Evolutionary conservation across 352 stramenopile species (phyloP), one percentile per base, ranked within the genome.

Genomic region (Pythium myriotylum): DNA sequence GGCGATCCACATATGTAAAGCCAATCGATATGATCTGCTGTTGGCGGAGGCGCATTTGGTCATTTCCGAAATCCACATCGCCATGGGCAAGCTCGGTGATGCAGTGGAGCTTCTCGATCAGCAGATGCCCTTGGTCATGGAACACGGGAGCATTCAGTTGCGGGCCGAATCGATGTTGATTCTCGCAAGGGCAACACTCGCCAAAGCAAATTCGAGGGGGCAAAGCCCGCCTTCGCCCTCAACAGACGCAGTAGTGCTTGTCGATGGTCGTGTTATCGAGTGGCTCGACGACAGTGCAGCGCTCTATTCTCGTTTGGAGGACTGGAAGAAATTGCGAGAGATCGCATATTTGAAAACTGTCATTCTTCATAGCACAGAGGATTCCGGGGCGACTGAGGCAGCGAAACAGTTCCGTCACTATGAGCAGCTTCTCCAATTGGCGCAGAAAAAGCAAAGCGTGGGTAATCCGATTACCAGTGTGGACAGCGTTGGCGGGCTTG

Each of bases 111-210:
- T 92, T 16, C 56, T 92, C 14, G 67, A 79, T 8, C 64, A 81
- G 19, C 76, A 91, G 43, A 90, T 91, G 79, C 56, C 76, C 14
- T 27, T 90, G 14, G 71, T 87, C n/a, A 81, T 85, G 60, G 81
- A 92, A 37, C 73, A 90, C 53, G 81, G 81, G 17, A 76, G 65
- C 26, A 63, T 89, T 29, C 52, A 79, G 54, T 19, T 91, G 13
- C 79, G 79, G 17, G 81, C 74, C 10, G 74, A 91, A 35, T 78
- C 74, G 5, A 63, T 87, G 27, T 61, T 91, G 0, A 32, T 90
- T 29, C 57, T 91, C 22, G 81, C 79, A 0, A 92, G 89, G 39
- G 73, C 65, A 5, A 68, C 65, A 39, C 52, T 92, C 23, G 72
- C 73, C 3, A 32, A 73, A 27, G 50, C 46, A 17, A 16, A 37